These are phyloP conservation scores for Penicillium sp. DNA, from an alignment of 2,329 filamentous ascomycete genomes.

Conservation along the genomic window DNA sequence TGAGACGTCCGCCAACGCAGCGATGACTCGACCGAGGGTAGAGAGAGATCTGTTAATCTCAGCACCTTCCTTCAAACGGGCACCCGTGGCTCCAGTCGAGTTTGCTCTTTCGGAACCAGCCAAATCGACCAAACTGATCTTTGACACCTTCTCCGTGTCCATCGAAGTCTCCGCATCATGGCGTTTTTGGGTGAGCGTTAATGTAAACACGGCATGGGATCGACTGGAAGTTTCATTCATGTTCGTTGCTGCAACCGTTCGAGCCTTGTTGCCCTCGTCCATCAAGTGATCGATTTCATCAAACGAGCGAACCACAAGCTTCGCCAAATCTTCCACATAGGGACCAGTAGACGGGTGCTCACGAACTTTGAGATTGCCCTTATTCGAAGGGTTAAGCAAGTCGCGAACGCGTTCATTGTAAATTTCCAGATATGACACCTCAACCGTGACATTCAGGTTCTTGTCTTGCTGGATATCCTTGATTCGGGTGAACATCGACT, in stretches of 20 bases:
- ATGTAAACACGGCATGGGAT: constrained; percentile 96
- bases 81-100: constrained; percentile 95
- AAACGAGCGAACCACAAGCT: constrained; percentile 90
- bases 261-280: constrained; percentile 98
- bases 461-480: constrained; percentile 69
- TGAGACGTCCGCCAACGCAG: constrained; percentile 87
- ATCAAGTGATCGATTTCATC: constrained; percentile 95
- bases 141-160: constrained; percentile 96
- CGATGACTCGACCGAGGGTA: constrained; percentile 95
- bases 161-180: constrained; percentile 91
- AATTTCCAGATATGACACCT: constrained; percentile 98
- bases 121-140: constrained; percentile 96
- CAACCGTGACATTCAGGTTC: constrained; percentile 83
- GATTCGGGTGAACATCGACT: constrained; percentile 95
- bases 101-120: constrained; percentile 95
- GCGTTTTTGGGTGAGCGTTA: constrained; percentile 92
- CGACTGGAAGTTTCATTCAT: constrained; percentile 99
- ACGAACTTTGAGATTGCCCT: constrained; percentile 94
- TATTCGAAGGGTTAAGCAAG: constrained; percentile 90
- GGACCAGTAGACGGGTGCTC: constrained; percentile 97
- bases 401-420: constrained; percentile 98
- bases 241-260: constrained; percentile 97
- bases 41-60: constrained; percentile 98
- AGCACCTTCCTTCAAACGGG: constrained; percentile 92
- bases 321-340: constrained; percentile 96